These are phyloP conservation scores for Casuarina glauca DNA, from an alignment of 306 rosid genomes.

Conservation along the genomic window DNA sequence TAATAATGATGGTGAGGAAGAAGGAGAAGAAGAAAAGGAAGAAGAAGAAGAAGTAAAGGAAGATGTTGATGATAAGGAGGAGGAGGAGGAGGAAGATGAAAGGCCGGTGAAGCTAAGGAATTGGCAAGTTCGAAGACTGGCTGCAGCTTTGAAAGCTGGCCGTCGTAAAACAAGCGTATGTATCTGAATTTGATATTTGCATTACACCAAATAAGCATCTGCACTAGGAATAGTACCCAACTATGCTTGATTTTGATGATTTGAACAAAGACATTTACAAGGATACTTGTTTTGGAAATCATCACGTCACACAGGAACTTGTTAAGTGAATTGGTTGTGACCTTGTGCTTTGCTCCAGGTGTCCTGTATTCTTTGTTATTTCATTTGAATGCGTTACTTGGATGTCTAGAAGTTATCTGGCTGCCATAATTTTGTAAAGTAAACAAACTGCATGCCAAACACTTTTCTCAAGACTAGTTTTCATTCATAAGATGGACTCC, in stretches of 20 bases:
- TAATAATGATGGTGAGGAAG: slow-evolving; percentile 19
- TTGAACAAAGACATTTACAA: not conserved
- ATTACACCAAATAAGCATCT: slow-evolving; percentile 2
- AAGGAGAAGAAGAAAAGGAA: slow-evolving; percentile 24
- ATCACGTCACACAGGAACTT: not conserved
- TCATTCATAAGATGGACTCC: not conserved
- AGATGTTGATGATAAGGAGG: too few relatives aligned
- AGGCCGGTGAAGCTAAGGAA: slow-evolving; percentile 51
- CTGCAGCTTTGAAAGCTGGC: slow-evolving; percentile 72
- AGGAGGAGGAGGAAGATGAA: slow-evolving; percentile 30
- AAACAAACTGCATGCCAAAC: not conserved
- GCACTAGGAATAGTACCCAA: not conserved
- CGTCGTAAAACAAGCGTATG: slow-evolving; percentile 85
- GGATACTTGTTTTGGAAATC: not conserved
- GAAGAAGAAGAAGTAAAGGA: slow-evolving; percentile 22
- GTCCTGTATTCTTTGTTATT: not conserved
- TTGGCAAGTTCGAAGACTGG: slow-evolving; percentile 84
- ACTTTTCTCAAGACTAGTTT: not conserved
- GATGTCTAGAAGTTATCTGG: not conserved
- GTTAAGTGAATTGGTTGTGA: not conserved
- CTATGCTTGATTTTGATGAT: not conserved
- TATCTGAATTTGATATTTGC: slow-evolving; percentile 3
- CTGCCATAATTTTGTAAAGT: not conserved
- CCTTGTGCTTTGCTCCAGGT: not conserved
- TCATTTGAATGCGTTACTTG: not conserved